phyloP scores from a whole-genome alignment of 2,329 filamentous ascomycete species.

The Penicillium sp. region DNA sequence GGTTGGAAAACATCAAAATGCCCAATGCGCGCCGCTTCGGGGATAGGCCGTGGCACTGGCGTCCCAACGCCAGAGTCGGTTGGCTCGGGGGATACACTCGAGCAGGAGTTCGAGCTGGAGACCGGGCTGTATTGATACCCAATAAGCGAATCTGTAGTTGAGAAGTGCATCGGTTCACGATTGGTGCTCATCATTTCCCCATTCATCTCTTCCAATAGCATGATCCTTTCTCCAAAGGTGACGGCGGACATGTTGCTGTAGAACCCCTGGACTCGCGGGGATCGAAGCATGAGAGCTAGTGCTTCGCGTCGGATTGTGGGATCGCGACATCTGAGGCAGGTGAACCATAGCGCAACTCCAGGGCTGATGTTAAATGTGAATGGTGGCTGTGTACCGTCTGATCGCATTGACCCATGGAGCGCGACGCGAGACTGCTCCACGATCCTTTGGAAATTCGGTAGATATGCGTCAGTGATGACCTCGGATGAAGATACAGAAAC shows the following conservation, averaged over 20 bases:
- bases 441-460: slow-evolving; percentile 29
- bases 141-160: neutral
- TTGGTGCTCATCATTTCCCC: slow-evolving; percentile 9
- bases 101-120: neutral
- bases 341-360: slow-evolving; percentile 34
- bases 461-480: slow-evolving; percentile 24
- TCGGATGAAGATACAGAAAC: slow-evolving; percentile 24
- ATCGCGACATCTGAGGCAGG: slow-evolving; percentile 35
- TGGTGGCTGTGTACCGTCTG: slow-evolving; percentile 29
- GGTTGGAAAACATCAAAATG: slow-evolving; percentile 28
- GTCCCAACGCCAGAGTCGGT: neutral
- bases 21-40: slow-evolving; percentile 30
- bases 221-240: slow-evolving; percentile 26
- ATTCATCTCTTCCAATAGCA: slow-evolving; percentile 33
- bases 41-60: slow-evolving; percentile 7
- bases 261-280: slow-evolving; percentile 32
- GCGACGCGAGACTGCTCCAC: slow-evolving; percentile 28
- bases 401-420: slow-evolving; percentile 17
- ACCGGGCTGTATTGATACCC: neutral
- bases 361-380: slow-evolving; percentile 37
- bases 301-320: slow-evolving; percentile 32
- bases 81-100: neutral
- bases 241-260: slow-evolving; percentile 21
- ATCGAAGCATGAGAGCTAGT: slow-evolving; percentile 26
- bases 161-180: neutral